A percentile compares a stretch with the other conserved stretches of the same genome.
Conservation (phyloP, 2,329 filamentous ascomycete genomes). For the Ascochyta pisi region DNA sequence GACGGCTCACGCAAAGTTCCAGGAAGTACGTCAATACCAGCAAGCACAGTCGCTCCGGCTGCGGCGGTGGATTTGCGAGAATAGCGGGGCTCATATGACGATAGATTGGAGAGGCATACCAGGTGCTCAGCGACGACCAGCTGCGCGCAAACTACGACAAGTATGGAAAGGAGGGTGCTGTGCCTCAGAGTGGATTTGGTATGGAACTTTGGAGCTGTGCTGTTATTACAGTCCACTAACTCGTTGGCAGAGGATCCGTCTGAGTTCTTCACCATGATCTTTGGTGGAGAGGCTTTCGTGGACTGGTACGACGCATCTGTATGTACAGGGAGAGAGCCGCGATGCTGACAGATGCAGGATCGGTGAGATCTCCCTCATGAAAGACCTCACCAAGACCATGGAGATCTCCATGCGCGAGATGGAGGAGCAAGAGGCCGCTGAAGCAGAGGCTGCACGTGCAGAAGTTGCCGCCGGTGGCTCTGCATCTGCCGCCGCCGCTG, state of each 20-base stretch:
- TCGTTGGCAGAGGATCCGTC: conserved; percentile 75
- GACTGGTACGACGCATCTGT: conserved; percentile 67
- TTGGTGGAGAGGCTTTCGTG: conserved; percentile 92
- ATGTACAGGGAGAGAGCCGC: background rate
- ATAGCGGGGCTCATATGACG: conserved; percentile 33
- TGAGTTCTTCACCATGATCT: conserved; percentile 98
- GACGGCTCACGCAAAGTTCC: conserved; percentile 91
- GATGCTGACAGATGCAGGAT: conserved; percentile 60
- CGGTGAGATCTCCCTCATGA: conserved; percentile 97
- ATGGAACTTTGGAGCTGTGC: conserved; percentile 26
- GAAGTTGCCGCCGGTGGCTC: conserved; percentile 30
- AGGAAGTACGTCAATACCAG: conserved; percentile 66
- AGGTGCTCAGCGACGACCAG: conserved; percentile 85
- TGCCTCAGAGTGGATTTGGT: conserved; percentile 90
- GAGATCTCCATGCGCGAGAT: conserved; percentile 89
- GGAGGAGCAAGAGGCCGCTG: conserved; percentile 70
- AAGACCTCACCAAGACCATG: conserved; percentile 97
- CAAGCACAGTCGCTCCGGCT: conserved; percentile 2
- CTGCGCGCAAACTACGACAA: conserved; percentile 94
- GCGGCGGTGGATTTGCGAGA: conserved; percentile 1
- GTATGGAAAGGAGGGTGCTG: conserved; percentile 92
- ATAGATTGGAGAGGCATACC: conserved; percentile 73
- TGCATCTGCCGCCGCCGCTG: conserved; percentile 30
- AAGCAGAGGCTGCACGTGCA: conserved; percentile 58
- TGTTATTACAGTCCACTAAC: conserved; percentile 29